Evolutionary conservation across 768 basidiomycete species (phyloP).

Genomic region (Krasilnikovozyma curviuscula): DNA sequence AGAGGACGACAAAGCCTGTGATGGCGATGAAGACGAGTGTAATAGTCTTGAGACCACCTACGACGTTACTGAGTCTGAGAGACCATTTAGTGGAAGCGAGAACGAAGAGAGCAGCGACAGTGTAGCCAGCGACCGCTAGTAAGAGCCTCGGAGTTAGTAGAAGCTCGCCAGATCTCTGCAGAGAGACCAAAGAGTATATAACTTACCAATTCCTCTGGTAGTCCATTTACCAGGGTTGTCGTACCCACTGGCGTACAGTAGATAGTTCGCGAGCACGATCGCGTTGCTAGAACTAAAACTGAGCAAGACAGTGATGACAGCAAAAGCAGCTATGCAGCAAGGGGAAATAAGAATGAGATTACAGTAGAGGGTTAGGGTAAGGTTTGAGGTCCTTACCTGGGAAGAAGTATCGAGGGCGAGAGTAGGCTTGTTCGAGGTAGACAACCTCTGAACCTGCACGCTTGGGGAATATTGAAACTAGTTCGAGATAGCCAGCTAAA

Average conservation of each 20-base stretch:
- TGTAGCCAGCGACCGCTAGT: constrained; percentile 17
- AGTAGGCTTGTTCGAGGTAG: constrained; percentile 2
- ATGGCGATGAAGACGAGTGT: constrained; percentile 11
- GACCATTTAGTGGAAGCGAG: constrained; percentile 22
- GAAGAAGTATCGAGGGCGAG: constrained; percentile 2
- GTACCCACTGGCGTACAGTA: constrained; percentile 14
- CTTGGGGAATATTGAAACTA: constrained; percentile 8
- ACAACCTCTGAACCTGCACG: constrained; percentile 10
- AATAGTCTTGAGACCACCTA: constrained; percentile 19
- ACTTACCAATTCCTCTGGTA: constrained; percentile 3
- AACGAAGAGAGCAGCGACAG: constrained; percentile 13
- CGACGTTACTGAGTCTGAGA: constrained; percentile 17
- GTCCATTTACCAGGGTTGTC: constrained; percentile 15
- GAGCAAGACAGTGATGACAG: constrained; percentile 24
- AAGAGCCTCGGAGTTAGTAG: not conserved
- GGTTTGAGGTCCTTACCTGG: no score
- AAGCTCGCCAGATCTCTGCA: not conserved
- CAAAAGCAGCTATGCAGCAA: constrained; percentile 23
- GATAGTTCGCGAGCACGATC: constrained; percentile 22
- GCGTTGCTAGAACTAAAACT: constrained; percentile 19
- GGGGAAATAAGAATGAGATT: no score
- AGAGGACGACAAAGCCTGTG: constrained; percentile 17
- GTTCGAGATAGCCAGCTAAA: constrained; percentile 7
- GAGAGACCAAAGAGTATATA: constrained; percentile 15
- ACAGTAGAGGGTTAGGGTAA: no score